A percentile compares a stretch with the other conserved stretches of the same genome.
These are phyloP conservation scores for Thuidium tamariscinum DNA, from an alignment of 225 moss, liverwort and hornwort genomes.

Conservation along the genomic window DNA sequence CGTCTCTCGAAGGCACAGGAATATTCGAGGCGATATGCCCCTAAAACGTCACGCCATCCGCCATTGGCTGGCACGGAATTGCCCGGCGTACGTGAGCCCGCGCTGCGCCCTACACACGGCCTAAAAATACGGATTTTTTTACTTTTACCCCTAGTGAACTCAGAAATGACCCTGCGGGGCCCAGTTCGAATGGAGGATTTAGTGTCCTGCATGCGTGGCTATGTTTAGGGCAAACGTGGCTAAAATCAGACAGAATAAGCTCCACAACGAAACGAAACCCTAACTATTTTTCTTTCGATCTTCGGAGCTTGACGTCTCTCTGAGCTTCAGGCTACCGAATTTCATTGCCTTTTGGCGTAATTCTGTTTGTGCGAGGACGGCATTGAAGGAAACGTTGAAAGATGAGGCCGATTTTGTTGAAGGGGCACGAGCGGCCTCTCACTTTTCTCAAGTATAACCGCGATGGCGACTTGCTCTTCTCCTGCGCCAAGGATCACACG, in stretches of 20 bases:
- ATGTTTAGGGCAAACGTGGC: background rate
- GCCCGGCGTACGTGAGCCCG: too few species aligned
- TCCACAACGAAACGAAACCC: background rate
- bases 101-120: too few species aligned
- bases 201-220: too few species aligned
- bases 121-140: too few species aligned
- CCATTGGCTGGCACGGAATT: too few species aligned
- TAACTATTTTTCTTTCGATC: background rate
- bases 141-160: too few species aligned
- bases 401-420: slow-evolving; percentile 94
- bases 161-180: too few species aligned
- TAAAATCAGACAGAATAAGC: background rate
- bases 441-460: slow-evolving; percentile 88
- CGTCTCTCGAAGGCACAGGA: too few species aligned
- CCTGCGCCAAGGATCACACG: slow-evolving; percentile 90
- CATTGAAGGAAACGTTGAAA: background rate
- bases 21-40: too few species aligned
- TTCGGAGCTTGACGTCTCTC: background rate
- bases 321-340: background rate
- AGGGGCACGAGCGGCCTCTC: slow-evolving; percentile 86
- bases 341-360: too few species aligned
- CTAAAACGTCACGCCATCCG: too few species aligned
- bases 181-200: too few species aligned
- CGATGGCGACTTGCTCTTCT: slow-evolving; percentile 83
- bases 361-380: background rate